phyloP scores from a whole-genome alignment of 1,139 yeast genomes.

The Diutina mesorugosa region DNA sequence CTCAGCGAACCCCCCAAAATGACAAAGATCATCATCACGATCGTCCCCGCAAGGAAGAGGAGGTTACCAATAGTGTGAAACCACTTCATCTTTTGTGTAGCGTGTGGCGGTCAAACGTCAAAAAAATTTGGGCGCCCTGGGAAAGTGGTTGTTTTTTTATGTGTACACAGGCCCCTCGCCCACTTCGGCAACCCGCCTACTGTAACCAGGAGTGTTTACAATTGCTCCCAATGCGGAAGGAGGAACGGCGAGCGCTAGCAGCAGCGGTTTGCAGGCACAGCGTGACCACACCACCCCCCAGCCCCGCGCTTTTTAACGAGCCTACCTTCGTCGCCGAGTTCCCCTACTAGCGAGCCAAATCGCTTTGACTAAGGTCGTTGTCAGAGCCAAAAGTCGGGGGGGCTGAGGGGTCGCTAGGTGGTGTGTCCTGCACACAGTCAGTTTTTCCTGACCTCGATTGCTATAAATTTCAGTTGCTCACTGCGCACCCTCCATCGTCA shows the following conservation, averaged over 20 bases:
- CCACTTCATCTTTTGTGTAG: not conserved
- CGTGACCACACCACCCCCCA: too few species aligned
- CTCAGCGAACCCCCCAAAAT: slow-evolving; percentile 55
- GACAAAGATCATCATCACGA: slow-evolving; percentile 45
- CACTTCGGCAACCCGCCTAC: not conserved
- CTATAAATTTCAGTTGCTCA: slow-evolving; percentile 1
- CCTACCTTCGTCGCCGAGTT: too few species aligned
- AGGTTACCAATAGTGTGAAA: slow-evolving; percentile 13
- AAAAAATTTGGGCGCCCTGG: not conserved
- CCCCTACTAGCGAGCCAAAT: too few species aligned
- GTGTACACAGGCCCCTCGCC: not conserved
- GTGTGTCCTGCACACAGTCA: not conserved
- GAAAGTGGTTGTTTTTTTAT: not conserved
- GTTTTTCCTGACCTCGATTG: not conserved
- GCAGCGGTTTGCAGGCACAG: not conserved
- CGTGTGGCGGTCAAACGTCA: not conserved
- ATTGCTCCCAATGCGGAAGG: not conserved
- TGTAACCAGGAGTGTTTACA: not conserved
- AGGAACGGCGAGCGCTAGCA: not conserved
- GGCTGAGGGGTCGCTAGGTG: too few species aligned
- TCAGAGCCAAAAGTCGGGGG: not conserved
- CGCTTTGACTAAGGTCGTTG: not conserved
- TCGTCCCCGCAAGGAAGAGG: slow-evolving; percentile 36
- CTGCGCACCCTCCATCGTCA: not conserved
- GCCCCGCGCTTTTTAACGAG: too few species aligned